Conservation (phyloP, 768 basidiomycete species). For the Rhizopogon vinicolor region DNA sequence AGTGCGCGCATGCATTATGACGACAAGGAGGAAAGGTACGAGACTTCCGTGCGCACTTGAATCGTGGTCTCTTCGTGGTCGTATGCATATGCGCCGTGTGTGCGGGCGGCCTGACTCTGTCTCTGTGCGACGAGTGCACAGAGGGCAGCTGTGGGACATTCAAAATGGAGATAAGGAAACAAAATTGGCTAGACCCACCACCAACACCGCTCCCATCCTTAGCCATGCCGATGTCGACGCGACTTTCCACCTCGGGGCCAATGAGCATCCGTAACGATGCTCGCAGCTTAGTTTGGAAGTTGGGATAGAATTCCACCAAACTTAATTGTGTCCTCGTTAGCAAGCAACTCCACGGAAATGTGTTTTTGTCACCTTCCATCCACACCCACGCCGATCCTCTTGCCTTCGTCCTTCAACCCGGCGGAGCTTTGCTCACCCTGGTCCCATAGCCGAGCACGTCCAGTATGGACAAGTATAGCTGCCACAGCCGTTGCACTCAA, state of each 20-base stretch:
- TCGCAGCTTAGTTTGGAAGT: slow-evolving; percentile 72
- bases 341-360: neutral
- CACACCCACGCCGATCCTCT: slow-evolving; percentile 75
- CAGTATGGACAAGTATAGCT: slow-evolving; percentile 79
- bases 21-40: slow-evolving; percentile 17
- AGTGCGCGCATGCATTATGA: slow-evolving; percentile 4
- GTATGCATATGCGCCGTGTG: slow-evolving; percentile 4
- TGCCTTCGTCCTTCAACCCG: slow-evolving; percentile 31
- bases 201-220: slow-evolving; percentile 98
- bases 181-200: slow-evolving; percentile 51
- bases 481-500: slow-evolving; percentile 88
- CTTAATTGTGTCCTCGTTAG: slow-evolving; percentile 32
- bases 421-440: slow-evolving; percentile 19
- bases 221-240: slow-evolving; percentile 84
- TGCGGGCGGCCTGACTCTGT: slow-evolving; percentile 14
- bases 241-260: slow-evolving; percentile 74
- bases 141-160: slow-evolving; percentile 60
- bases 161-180: slow-evolving; percentile 3
- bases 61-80: slow-evolving; percentile 8
- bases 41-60: slow-evolving; percentile 7
- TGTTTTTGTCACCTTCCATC: slow-evolving; percentile 72
- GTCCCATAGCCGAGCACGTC: slow-evolving; percentile 51
- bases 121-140: slow-evolving; percentile 55
- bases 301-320: slow-evolving; percentile 89
- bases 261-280: slow-evolving; percentile 72